Base-by-base conservation (phyloP, 345 rosid species). In the Aurinia saxatilis region DNA sequence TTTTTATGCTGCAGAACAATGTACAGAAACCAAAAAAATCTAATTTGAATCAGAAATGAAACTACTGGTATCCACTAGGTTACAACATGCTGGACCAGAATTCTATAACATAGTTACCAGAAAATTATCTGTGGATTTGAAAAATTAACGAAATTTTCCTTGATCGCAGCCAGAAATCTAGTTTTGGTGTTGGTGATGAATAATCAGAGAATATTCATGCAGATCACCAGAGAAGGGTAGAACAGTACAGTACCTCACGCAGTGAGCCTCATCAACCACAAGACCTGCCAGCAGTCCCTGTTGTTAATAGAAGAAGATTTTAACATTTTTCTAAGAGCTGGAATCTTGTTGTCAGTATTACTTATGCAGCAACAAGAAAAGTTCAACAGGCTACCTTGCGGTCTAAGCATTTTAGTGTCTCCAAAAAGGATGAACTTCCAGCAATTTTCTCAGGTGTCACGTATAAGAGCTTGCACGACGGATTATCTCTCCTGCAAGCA, bases 241-340 rank as follows among this genome's bases (percentile, higher is more conserved):
- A 65, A 41, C 7, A n/a, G 10, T 16, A 14, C 3, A 29, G 34
- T 75, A 89, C 97, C 98, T 89, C 60, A 89, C 97, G 73, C 95
- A 90, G 50, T 92, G 96, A 53, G 93, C 90, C 80, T 92, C 98
- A 71, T 87, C 98, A 70, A 85, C 86, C 59, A 82, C 84, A 81
- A 92, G 87, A 67, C 97, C 92, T 19, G 86, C 82, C 10, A 89
- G 73, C 54, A 75, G 88, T 65, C 82, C 81, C 97, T 84, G 82
- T 71, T 36, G 57, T 67, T 44, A 11, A 70, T 46, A 21, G 31
- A 48, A 33, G 31, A 41, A 64, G 42, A 54, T 37, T 19, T 45
- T 12, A 31, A 40, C 10, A 40, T 16, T 40, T 31, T 54, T 38
- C 30, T 23, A 46, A 8, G 30, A 25, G 59, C 4, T 33, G 8